Conservation (phyloP, 768 basidiomycete species). For the Phallus indusiatus region DNA sequence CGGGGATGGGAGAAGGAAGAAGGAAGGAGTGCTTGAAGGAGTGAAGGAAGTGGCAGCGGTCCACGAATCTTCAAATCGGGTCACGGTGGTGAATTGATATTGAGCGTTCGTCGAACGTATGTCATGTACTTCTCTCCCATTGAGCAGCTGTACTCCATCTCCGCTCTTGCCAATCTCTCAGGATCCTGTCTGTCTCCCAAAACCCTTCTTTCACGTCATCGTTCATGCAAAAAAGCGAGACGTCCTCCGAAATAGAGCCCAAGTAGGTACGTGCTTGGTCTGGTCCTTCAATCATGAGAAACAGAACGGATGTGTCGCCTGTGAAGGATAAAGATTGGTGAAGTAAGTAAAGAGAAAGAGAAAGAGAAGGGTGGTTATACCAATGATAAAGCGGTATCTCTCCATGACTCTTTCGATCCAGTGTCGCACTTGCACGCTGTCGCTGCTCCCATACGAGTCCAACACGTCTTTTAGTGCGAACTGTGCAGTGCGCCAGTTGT, state of each 20-base stretch:
- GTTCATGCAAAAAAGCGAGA: conserved; percentile 25
- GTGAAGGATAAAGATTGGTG: not conserved
- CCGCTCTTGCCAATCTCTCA: not conserved
- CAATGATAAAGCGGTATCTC: conserved; percentile 12
- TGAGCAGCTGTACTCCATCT: not conserved
- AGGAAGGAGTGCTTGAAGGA: too few relatives aligned
- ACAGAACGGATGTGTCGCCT: not conserved
- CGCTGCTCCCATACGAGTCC: not conserved
- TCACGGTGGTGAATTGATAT: too few relatives aligned
- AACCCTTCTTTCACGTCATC: conserved; percentile 19
- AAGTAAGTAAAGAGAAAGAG: not conserved
- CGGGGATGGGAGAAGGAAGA: too few relatives aligned
- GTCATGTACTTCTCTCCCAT: not conserved
- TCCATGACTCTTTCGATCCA: conserved; percentile 9
- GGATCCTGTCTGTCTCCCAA: not conserved
- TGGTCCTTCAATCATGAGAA: conserved; percentile 2
- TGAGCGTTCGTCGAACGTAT: too few relatives aligned
- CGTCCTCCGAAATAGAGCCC: conserved; percentile 6
- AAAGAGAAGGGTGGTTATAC: conserved; percentile 1
- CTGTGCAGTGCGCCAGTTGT: conserved; percentile 14
- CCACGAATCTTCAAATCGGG: too few relatives aligned
- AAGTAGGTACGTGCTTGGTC: not conserved
- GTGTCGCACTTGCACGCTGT: not conserved
- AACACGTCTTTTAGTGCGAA: conserved; percentile 13
- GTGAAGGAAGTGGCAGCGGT: too few relatives aligned